Evolutionary conservation across 805 yeast species (phyloP).

Genomic region (Sugiyamaella boreocaroliniensis): DNA sequence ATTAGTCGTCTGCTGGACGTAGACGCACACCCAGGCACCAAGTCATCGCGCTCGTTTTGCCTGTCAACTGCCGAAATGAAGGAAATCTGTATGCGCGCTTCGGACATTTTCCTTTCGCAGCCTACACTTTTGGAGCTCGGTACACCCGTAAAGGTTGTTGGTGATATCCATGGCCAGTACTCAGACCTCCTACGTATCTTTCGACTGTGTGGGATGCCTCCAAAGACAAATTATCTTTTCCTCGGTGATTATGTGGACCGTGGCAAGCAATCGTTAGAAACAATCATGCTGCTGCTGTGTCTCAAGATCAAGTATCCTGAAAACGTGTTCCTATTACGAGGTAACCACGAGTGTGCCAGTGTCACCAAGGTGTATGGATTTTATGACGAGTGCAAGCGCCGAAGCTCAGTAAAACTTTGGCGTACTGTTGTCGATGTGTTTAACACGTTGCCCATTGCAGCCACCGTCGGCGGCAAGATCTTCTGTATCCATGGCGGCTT

Average conservation of each 20-base stretch:
- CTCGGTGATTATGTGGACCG: slow-evolving; percentile 94
- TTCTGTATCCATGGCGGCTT: slow-evolving; percentile 81
- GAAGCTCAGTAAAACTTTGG: slow-evolving; percentile 86
- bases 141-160: slow-evolving; percentile 78
- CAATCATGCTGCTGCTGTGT: slow-evolving; percentile 73
- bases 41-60: slow-evolving; percentile 76
- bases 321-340: slow-evolving; percentile 80
- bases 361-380: slow-evolving; percentile 93
- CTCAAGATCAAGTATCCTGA: slow-evolving; percentile 92
- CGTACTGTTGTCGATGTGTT: slow-evolving; percentile 83
- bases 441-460: slow-evolving; percentile 88
- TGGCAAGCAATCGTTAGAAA: slow-evolving; percentile 89
- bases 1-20: slow-evolving; percentile 83
- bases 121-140: slow-evolving; percentile 79
- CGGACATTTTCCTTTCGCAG: slow-evolving; percentile 80
- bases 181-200: slow-evolving; percentile 79
- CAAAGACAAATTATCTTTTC: slow-evolving; percentile 78
- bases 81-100: slow-evolving; percentile 67
- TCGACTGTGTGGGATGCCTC: slow-evolving; percentile 92
- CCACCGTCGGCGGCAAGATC: slow-evolving; percentile 84
- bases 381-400: slow-evolving; percentile 91
- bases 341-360: slow-evolving; percentile 94
- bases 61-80: slow-evolving; percentile 76
- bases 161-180: slow-evolving; percentile 94
- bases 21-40: slow-evolving; percentile 53